Evolutionary conservation across 2,329 filamentous ascomycete species (phyloP).

Genomic region (Dendryphion nanum): DNA sequence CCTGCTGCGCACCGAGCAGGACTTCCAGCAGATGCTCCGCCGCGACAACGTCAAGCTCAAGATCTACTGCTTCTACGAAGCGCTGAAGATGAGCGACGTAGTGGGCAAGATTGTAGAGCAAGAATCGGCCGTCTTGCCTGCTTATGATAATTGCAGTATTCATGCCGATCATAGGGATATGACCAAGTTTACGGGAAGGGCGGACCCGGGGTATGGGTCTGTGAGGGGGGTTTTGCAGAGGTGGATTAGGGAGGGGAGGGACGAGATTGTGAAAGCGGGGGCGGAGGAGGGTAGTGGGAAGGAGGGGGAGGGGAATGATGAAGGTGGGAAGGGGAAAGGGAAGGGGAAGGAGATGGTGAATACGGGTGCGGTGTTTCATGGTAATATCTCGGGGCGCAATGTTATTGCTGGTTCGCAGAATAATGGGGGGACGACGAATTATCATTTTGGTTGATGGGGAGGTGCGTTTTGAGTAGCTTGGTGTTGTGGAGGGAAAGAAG

Average conservation of each 20-base stretch:
- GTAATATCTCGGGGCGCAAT: slow-evolving; percentile 4
- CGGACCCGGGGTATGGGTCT: slow-evolving; percentile 4
- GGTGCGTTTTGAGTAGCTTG: too few relatives aligned
- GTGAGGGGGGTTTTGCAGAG: slow-evolving; percentile 5
- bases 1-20: slow-evolving; percentile 6
- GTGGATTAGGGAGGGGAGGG: slow-evolving; percentile 4
- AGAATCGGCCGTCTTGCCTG: slow-evolving; percentile 5
- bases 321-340: neutral
- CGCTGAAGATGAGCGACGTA: slow-evolving; percentile 3
- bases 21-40: slow-evolving; percentile 4
- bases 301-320: neutral
- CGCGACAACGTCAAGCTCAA: slow-evolving; percentile 2
- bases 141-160: slow-evolving; percentile 8
- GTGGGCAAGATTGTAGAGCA: slow-evolving; percentile 7
- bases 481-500: too few relatives aligned
- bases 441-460: slow-evolving; percentile 4
- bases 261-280: slow-evolving; percentile 2
- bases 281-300: neutral
- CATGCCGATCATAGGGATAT: slow-evolving; percentile 5
- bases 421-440: slow-evolving; percentile 5
- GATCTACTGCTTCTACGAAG: slow-evolving; percentile 3
- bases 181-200: slow-evolving; percentile 5
- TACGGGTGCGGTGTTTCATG: slow-evolving; percentile 7
- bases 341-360: neutral
- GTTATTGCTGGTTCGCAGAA: slow-evolving; percentile 5